Base-by-base conservation (phyloP, 805 yeast genomes). In the Saturnispora halmiae region DNA sequence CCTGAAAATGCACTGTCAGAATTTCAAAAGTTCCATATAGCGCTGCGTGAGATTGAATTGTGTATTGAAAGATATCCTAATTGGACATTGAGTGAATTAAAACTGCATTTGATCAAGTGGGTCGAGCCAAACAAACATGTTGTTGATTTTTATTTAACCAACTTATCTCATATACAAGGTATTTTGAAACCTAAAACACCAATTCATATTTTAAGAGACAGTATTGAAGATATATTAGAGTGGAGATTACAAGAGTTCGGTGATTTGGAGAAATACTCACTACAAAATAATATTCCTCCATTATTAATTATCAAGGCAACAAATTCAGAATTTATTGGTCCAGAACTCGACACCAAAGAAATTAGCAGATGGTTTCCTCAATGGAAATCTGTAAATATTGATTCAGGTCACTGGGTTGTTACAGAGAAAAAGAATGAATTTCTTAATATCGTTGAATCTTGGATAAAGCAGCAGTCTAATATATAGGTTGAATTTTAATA, bases 341-440 rank as follows among this genome's bases (percentile, higher is more conserved):
- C 39, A 9, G 45, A 48, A 25, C 29, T 54, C 8, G 44, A 48
- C 16, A 25, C 27, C 9, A 38, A 45, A n/a, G 36, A 40, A 20
- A 47, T 60, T 15, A 5, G 31, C 1, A 36, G 33, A 6, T 43
- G 42, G 51, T 90, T 86, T 57, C 88, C 94, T 1, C 65, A 69
- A 30, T 83, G 79, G 52, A 79, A 75, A 44, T 61, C 82, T 11
- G 63, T 71, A 37, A 90, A 80, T 50, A 65, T 92, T 20, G 78
- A 83, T 26, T 71, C 85, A 2, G 94, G 95, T 4, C 98, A 90
- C 59, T 90, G 96, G 95, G 74, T 88, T 3, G 83, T 88, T 44
- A 75, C 84, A 28, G 96, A 88, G 54, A 77, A 78, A 48, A 90
- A 94, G 4, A 49, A 67, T 14, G 87, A 79, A 52, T 86, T 90